Evolutionary conservation across 371 early-diverging fungal genomes (phyloP), one percentile per base, ranked within the genome.

Genomic region (Syncephalastrum sp.): DNA sequence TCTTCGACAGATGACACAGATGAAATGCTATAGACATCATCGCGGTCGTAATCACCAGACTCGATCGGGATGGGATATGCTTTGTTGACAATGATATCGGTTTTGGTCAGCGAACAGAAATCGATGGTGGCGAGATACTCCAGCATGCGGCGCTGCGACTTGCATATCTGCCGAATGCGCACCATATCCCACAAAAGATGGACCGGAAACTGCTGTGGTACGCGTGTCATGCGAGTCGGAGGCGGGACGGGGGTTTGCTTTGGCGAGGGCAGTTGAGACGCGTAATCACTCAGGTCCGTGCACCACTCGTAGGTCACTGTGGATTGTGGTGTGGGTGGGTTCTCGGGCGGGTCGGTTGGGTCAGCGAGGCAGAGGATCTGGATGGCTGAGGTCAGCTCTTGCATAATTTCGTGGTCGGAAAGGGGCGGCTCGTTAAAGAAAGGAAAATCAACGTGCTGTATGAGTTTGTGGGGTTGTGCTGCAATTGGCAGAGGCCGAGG

Each of bases 1-100:
- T 75, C 63, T 13, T 80, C 90, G 49, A 86, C 88, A 43, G 38
- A 33, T 33, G 38, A 33, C 12, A 12, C 38, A 33, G 38, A 33
- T 33, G 38, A 33, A 1, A 33, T 33, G 38, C 38, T 33, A 33
- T 33, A 10, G 38, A 2, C 5, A 33, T 12, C 38, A 0, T 33
- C 10, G 10, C 8, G 38, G 38, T 10, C 8, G 38, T 33, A 12
- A 33, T 33, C 38, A 33, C 10, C 38, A 2, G 6, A 33, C 10
- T 33, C 38, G 8, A 8, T 10, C 38, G 38, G 38, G 10, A 33
- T 33, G 38, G 38, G 38, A 33, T 33, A 33, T 33, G 38, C 38
- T 10, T 33, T 33, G 38, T 33, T 33, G 38, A 33, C 38, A 33
- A 33, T 33, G 10, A 33, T 5, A 10, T 33, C 38, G 38, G 38